Conservation (phyloP, 345 rosid genomes). For the Dipteronia sinensis region DNA sequence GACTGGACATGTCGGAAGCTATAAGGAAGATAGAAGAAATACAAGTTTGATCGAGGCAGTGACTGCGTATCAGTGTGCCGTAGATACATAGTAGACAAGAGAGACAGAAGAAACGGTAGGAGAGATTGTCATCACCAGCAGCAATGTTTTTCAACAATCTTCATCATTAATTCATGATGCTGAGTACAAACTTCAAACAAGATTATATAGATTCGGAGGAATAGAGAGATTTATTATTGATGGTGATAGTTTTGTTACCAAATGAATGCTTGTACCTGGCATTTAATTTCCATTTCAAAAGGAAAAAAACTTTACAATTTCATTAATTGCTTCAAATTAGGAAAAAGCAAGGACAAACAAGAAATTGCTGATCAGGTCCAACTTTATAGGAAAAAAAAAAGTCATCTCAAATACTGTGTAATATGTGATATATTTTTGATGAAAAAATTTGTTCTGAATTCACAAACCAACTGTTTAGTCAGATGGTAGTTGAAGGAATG, state of each 20-base stretch:
- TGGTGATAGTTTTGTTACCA: background rate
- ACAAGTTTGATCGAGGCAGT: slow-evolving; percentile 20
- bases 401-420: background rate
- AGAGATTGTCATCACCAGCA: background rate
- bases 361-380: background rate
- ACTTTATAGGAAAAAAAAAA: background rate
- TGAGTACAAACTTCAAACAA: no score
- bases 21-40: slow-evolving; percentile 59
- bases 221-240: no score
- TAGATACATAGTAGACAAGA: background rate
- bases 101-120: slow-evolving; percentile 7
- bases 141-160: no score
- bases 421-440: background rate
- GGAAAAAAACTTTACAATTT: background rate
- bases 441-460: background rate
- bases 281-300: background rate
- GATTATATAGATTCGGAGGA: no score
- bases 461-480: background rate
- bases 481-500: background rate
- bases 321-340: background rate
- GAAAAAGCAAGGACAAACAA: background rate
- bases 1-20: slow-evolving; percentile 59
- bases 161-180: no score
- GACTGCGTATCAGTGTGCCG: background rate
- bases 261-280: slow-evolving; percentile 11